A percentile compares a stretch with the other conserved stretches of the same genome.
phyloP scores from a whole-genome alignment of 139 green algal species.

The Asterochloris erici region DNA sequence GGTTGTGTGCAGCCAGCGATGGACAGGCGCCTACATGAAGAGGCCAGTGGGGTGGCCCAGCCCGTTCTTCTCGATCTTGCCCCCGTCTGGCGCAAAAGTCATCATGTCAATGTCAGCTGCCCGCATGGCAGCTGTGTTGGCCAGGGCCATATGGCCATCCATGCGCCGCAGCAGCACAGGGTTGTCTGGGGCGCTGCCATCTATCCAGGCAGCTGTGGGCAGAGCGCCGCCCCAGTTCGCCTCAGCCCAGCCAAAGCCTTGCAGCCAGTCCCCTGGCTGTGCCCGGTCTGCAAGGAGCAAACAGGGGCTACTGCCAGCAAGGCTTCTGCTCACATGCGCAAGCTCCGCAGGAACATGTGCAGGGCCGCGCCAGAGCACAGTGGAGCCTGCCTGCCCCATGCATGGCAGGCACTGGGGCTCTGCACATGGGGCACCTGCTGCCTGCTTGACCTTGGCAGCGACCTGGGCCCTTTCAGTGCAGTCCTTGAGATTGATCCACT shows the following conservation, averaged over 20 bases:
- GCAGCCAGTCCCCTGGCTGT: constrained; percentile 36
- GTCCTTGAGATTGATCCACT: constrained; percentile 33
- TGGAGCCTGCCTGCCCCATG: background rate
- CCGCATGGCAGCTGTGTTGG: constrained; percentile 49
- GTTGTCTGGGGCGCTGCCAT: constrained; percentile 22
- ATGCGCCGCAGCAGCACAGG: constrained; percentile 43
- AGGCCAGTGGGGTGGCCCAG: constrained; percentile 1
- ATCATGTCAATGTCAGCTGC: constrained; percentile 29
- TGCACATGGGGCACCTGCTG: background rate
- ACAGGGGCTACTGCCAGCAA: background rate
- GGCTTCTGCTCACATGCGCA: background rate
- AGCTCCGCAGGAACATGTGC: background rate
- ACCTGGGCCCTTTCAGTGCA: constrained; percentile 28
- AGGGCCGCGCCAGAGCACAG: background rate
- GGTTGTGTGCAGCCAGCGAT: too few relatives aligned
- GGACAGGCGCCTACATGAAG: background rate
- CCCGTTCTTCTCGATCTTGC: background rate
- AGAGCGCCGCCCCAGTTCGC: constrained; percentile 43
- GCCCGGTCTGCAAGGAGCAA: constrained; percentile 6
- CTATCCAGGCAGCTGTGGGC: constrained; percentile 39
- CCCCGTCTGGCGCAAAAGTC: constrained; percentile 9
- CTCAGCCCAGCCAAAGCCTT: constrained; percentile 58
- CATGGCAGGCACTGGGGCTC: background rate
- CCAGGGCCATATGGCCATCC: constrained; percentile 62
- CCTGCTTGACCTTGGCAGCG: background rate